These are phyloP conservation scores for Chrysopogon serrulatus DNA, from an alignment of 176 grass and related monocot species.

Conservation along the genomic window DNA sequence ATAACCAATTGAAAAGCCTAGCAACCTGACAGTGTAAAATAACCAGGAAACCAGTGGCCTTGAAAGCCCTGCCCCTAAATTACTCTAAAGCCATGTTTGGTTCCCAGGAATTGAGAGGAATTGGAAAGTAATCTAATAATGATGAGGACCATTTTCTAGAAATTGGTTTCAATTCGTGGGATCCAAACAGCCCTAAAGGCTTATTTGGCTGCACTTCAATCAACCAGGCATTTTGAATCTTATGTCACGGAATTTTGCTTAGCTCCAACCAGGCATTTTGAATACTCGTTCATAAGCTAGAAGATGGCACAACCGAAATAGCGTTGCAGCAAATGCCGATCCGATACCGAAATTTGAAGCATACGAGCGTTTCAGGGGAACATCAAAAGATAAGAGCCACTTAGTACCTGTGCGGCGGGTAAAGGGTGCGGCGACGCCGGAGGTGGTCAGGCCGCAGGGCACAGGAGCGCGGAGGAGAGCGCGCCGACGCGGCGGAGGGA, in stretches of 20 bases:
- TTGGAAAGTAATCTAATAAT: too few relatives aligned
- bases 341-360: background rate
- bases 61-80: background rate
- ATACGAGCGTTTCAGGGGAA: background rate
- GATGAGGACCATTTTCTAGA: too few relatives aligned
- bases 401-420: slow-evolving; percentile 7
- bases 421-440: background rate
- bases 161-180: too few relatives aligned
- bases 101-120: too few relatives aligned
- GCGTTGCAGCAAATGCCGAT: background rate
- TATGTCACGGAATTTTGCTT: background rate
- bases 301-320: background rate
- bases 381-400: background rate
- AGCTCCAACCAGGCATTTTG: background rate
- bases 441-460: background rate
- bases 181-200: too few relatives aligned
- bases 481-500: background rate
- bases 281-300: background rate
- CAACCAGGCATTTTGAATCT: background rate
- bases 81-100: background rate
- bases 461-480: background rate
- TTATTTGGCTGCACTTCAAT: background rate
- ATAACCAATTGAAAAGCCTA: background rate
- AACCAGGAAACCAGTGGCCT: background rate
- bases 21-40: background rate